These are phyloP conservation scores for Fusarium sp. DNA, from an alignment of 2,329 filamentous ascomycete species.

Conservation along the genomic window DNA sequence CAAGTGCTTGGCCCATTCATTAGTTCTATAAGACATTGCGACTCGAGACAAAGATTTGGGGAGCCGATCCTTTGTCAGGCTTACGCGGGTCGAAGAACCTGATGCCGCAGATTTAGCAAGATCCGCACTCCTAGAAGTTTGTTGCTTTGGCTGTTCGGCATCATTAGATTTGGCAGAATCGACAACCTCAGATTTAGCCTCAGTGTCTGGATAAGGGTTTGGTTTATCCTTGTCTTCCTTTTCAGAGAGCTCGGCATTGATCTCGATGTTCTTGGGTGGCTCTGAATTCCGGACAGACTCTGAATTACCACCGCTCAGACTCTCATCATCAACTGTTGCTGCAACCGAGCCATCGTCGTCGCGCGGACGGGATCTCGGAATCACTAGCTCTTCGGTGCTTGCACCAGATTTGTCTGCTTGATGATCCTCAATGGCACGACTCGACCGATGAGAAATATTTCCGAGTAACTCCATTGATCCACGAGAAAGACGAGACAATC, in stretches of 20 bases:
- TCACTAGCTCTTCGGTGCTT: slow-evolving; percentile 61
- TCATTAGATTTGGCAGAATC: slow-evolving; percentile 14
- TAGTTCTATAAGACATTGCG: slow-evolving; percentile 85
- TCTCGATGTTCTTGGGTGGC: slow-evolving; percentile 50
- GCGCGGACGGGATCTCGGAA: slow-evolving; percentile 46
- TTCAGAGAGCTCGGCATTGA: slow-evolving; percentile 53
- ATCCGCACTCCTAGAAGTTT: slow-evolving; percentile 42
- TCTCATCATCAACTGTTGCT: slow-evolving; percentile 67
- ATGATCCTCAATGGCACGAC: slow-evolving; percentile 28
- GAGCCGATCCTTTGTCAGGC: slow-evolving; percentile 69
- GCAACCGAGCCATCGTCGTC: slow-evolving; percentile 64
- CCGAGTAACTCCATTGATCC: slow-evolving; percentile 59
- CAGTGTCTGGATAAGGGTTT: slow-evolving; percentile 18
- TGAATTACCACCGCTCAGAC: slow-evolving; percentile 54
- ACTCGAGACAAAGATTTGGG: slow-evolving; percentile 79
- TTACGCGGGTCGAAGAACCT: slow-evolving; percentile 56
- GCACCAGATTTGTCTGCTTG: slow-evolving; percentile 46
- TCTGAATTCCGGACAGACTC: slow-evolving; percentile 45
- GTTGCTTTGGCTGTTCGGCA: slow-evolving; percentile 14
- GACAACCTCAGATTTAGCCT: slow-evolving; percentile 20
- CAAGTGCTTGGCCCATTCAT: slow-evolving; percentile 96
- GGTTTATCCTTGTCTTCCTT: slow-evolving; percentile 33
- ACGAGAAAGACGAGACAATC: slow-evolving; percentile 62
- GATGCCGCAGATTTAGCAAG: slow-evolving; percentile 57
- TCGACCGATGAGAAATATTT: slow-evolving; percentile 55